A percentile compares a stretch with the other conserved stretches of the same genome.
phyloP scores from a whole-genome alignment of 1,139 yeast species.

The Zygosaccharomyces sapae region DNA sequence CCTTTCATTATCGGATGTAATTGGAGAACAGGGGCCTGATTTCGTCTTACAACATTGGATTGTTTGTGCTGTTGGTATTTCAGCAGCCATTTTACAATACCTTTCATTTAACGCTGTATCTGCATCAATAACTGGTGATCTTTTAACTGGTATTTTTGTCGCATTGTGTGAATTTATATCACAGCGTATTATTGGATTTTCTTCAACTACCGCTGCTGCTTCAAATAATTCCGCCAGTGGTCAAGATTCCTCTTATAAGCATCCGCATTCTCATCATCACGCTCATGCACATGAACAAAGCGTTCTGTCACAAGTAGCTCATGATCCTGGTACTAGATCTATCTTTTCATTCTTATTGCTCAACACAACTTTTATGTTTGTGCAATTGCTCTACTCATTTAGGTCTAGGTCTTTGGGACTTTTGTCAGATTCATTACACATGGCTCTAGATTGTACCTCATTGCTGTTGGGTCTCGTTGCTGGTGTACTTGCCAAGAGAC shows the following conservation, averaged over 20 bases:
- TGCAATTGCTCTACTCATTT: slow-evolving; percentile 86
- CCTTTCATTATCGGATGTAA: slow-evolving; percentile 28
- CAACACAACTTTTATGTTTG: slow-evolving; percentile 88
- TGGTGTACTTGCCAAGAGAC: slow-evolving; percentile 56
- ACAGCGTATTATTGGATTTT: slow-evolving; percentile 9
- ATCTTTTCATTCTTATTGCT: slow-evolving; percentile 81
- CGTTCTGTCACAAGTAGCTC: slow-evolving; percentile 42
- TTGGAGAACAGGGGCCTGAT: slow-evolving; percentile 26
- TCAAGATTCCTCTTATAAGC: slow-evolving; percentile 12
- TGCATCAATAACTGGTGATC: slow-evolving; percentile 16
- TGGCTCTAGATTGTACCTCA: slow-evolving; percentile 93
- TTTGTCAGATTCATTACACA: slow-evolving; percentile 87
- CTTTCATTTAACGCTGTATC: slow-evolving; percentile 33
- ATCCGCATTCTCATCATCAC: slow-evolving; percentile 10
- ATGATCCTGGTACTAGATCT: slow-evolving; percentile 75
- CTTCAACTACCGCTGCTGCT: neutral
- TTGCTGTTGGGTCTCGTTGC: slow-evolving; percentile 86
- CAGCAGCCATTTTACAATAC: slow-evolving; percentile 36
- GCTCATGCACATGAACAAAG: slow-evolving; percentile 14
- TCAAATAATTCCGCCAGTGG: neutral
- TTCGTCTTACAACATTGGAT: slow-evolving; percentile 13
- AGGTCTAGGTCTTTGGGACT: slow-evolving; percentile 88
- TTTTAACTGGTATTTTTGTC: slow-evolving; percentile 23
- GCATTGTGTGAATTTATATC: slow-evolving; percentile 12
- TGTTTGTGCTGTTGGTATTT: slow-evolving; percentile 24